phyloP scores from a whole-genome alignment of 768 basidiomycete genomes.

The Termitomyces sp. region DNA sequence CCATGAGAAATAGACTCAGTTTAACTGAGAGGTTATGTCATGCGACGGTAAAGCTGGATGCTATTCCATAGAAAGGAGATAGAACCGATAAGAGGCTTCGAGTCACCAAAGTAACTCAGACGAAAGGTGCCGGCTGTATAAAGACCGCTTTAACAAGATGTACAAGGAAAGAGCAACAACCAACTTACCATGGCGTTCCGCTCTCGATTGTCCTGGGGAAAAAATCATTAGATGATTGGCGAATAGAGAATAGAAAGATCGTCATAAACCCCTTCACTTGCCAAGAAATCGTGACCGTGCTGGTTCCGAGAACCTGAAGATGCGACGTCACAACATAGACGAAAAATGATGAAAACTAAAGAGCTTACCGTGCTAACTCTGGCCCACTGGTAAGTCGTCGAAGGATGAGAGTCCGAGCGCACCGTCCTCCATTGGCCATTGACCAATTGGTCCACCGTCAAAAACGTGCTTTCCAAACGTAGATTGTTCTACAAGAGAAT shows the following conservation, averaged over 20 bases:
- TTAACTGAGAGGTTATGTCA: conserved; percentile 23
- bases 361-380: conserved; percentile 49
- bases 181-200: conserved; percentile 48
- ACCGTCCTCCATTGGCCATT: conserved; percentile 51
- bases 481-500: conserved; percentile 60
- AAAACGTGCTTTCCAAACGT: conserved; percentile 67
- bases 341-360: background rate
- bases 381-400: conserved; percentile 64
- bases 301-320: conserved; percentile 50
- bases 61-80: conserved; percentile 61
- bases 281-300: conserved; percentile 67
- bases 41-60: conserved; percentile 57
- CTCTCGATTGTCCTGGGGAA: conserved; percentile 58
- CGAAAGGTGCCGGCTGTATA: conserved; percentile 69
- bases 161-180: background rate
- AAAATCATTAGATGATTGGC: conserved; percentile 3
- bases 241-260: background rate
- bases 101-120: conserved; percentile 69
- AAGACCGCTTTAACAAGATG: background rate
- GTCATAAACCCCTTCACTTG: conserved; percentile 23
- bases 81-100: conserved; percentile 62
- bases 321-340: background rate
- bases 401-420: conserved; percentile 76
- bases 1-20: background rate
- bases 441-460: conserved; percentile 56